Percentiles rank a stretch among this genome's conserved stretches.
These are phyloP conservation scores for Pseudocercospora vitis DNA, from an alignment of 2,329 filamentous ascomycete species.

Conservation along the genomic window DNA sequence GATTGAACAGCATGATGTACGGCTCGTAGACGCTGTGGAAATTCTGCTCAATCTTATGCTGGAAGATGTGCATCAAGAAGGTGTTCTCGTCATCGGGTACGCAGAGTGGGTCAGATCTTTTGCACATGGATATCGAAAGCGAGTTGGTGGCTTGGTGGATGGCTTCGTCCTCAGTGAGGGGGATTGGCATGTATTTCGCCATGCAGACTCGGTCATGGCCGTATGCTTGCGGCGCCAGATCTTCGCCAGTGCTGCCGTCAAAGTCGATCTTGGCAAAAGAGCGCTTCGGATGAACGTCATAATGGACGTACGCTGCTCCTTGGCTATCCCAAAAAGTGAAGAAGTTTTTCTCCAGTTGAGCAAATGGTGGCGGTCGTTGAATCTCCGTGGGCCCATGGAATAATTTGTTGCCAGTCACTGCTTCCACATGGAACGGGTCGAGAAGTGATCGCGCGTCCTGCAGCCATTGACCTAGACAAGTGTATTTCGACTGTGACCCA, in stretches of 20 bases:
- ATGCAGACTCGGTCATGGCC: conserved; percentile 22
- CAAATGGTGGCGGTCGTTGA: conserved; percentile 50
- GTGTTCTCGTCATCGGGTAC: conserved; percentile 50
- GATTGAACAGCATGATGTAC: conserved; percentile 55
- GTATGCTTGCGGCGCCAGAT: conserved; percentile 47
- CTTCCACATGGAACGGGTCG: conserved; percentile 35
- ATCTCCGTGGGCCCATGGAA: conserved; percentile 54
- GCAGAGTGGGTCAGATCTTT: conserved; percentile 49
- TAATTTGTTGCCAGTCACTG: conserved; percentile 26
- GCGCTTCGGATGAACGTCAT: conserved; percentile 54
- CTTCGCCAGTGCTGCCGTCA: conserved; percentile 50
- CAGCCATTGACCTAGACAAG: conserved; percentile 60
- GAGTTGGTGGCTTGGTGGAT: conserved; percentile 64
- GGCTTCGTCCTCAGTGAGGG: neutral
- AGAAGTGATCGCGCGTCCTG: conserved; percentile 55
- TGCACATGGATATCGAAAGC: conserved; percentile 56
- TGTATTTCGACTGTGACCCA: conserved; percentile 56
- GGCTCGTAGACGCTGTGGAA: conserved; percentile 58
- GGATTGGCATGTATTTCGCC: neutral
- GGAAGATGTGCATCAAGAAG: conserved; percentile 56
- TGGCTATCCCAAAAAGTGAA: conserved; percentile 60
- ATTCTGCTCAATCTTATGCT: conserved; percentile 54
- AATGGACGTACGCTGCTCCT: conserved; percentile 53
- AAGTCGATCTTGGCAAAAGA: conserved; percentile 49
- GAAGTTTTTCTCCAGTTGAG: conserved; percentile 60